Evolutionary conservation across 805 yeast genomes (phyloP).

Genomic region (Yarrowia sp.): DNA sequence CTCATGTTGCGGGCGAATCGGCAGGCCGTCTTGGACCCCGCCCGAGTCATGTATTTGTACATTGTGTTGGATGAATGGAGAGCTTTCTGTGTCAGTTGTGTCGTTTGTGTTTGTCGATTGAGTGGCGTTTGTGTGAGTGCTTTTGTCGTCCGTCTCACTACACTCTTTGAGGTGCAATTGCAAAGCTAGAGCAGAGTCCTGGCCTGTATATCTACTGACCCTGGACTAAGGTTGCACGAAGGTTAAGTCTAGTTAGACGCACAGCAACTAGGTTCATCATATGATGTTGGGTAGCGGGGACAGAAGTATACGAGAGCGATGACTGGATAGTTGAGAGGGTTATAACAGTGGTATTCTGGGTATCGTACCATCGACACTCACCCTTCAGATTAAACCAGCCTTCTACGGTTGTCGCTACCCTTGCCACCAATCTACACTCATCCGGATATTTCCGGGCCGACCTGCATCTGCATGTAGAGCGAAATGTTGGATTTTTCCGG

Average conservation of each 20-base stretch:
- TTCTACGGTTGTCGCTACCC: neutral
- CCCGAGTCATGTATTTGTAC: neutral
- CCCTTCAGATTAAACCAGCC: neutral
- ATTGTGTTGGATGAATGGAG: neutral
- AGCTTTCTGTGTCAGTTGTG: neutral
- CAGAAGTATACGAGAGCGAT: too few species aligned
- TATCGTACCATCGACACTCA: too few species aligned
- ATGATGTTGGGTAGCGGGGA: constrained; percentile 1
- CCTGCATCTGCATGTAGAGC: constrained; percentile 25
- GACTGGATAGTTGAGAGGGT: too few species aligned
- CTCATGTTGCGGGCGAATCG: neutral
- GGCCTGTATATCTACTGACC: constrained; percentile 10
- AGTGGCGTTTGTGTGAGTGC: neutral
- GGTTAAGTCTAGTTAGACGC: constrained; percentile 19
- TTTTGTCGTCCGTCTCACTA: neutral
- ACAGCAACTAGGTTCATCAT: constrained; percentile 20
- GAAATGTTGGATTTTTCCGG: constrained; percentile 24
- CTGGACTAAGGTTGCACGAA: neutral
- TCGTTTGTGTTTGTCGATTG: neutral
- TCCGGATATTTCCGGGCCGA: constrained; percentile 16
- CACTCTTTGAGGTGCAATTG: neutral
- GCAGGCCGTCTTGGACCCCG: neutral
- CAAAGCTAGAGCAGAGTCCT: neutral
- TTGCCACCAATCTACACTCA: neutral
- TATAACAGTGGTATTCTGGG: too few species aligned